Conservation (phyloP, 257 asterid genomes). For the Nicotiana sylvestris region DNA sequence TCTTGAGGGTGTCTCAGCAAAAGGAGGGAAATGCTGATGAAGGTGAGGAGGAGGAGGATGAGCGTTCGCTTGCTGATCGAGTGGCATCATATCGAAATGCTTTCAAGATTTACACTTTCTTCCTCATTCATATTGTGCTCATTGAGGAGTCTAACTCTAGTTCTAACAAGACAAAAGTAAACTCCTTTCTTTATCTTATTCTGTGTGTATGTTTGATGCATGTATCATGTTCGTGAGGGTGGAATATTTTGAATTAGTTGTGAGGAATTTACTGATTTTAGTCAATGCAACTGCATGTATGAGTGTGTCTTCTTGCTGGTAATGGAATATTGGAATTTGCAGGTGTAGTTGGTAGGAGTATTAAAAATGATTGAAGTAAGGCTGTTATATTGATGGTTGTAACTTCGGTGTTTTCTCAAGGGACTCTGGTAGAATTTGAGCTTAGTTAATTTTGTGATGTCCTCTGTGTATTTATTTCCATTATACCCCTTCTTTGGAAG, state of each 20-base stretch:
- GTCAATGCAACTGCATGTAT: background rate
- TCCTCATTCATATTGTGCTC: conserved; percentile 69
- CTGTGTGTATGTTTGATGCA: background rate
- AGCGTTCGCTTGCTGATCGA: conserved; percentile 40
- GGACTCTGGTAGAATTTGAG: background rate
- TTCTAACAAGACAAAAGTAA: conserved; percentile 52
- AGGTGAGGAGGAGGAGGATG: conserved; percentile 41
- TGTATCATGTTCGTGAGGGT: background rate
- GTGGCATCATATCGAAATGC: conserved; percentile 85
- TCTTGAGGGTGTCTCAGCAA: conserved; percentile 31
- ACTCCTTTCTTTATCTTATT: background rate
- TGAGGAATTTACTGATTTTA: background rate
- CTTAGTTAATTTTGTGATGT: background rate
- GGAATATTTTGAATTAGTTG: background rate
- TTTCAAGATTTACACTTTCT: conserved; percentile 79
- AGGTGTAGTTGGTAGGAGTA: background rate
- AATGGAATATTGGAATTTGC: background rate
- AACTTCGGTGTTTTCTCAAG: background rate
- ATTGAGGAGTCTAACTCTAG: conserved; percentile 53
- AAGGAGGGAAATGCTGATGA: conserved; percentile 34
- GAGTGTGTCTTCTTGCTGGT: background rate
- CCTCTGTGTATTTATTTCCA: conserved; percentile 5
- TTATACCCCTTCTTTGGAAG: background rate
- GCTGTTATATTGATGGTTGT: background rate
- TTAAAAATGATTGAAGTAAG: background rate